phyloP scores from a whole-genome alignment of 805 yeast species.

The Starmerella khaoyaiensis region DNA sequence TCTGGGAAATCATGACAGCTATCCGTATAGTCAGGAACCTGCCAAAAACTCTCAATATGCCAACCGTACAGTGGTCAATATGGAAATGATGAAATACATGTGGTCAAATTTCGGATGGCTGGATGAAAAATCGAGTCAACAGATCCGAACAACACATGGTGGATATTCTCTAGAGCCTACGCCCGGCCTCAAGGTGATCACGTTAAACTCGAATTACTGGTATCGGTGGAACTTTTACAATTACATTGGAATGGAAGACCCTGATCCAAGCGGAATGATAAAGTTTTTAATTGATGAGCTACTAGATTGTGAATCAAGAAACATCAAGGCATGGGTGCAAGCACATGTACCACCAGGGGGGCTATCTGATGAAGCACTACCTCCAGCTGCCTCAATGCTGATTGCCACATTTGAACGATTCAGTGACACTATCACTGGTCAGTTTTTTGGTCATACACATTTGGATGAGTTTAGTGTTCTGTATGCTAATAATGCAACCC shows the following conservation, averaged over 20 bases:
- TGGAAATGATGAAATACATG: slow-evolving; percentile 36
- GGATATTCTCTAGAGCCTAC: slow-evolving; percentile 47
- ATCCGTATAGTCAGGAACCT: slow-evolving; percentile 59
- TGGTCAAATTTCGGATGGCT: slow-evolving; percentile 38
- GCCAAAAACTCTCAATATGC: slow-evolving; percentile 37
- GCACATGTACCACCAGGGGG: slow-evolving; percentile 50
- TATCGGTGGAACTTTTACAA: slow-evolving; percentile 51
- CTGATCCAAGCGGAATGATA: slow-evolving; percentile 53
- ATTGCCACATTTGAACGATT: slow-evolving; percentile 50
- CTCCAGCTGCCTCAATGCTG: slow-evolving; percentile 45
- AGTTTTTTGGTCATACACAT: slow-evolving; percentile 63
- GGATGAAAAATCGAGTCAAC: slow-evolving; percentile 26
- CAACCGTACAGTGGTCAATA: slow-evolving; percentile 36
- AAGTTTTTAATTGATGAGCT: slow-evolving; percentile 49
- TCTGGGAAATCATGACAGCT: slow-evolving; percentile 61
- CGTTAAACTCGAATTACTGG: slow-evolving; percentile 57
- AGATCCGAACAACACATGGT: slow-evolving; percentile 40
- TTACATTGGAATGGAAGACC: slow-evolving; percentile 37
- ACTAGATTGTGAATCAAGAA: slow-evolving; percentile 42
- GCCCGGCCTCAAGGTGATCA: slow-evolving; percentile 45
- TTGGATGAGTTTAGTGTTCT: slow-evolving; percentile 51
- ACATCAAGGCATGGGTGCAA: slow-evolving; percentile 60
- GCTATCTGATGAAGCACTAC: slow-evolving; percentile 45
- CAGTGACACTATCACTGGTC: slow-evolving; percentile 51
- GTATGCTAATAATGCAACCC: slow-evolving; percentile 38